These are phyloP conservation scores for Chlamydomonas incerta DNA, from an alignment of 139 green algal species.

Conservation along the genomic window DNA sequence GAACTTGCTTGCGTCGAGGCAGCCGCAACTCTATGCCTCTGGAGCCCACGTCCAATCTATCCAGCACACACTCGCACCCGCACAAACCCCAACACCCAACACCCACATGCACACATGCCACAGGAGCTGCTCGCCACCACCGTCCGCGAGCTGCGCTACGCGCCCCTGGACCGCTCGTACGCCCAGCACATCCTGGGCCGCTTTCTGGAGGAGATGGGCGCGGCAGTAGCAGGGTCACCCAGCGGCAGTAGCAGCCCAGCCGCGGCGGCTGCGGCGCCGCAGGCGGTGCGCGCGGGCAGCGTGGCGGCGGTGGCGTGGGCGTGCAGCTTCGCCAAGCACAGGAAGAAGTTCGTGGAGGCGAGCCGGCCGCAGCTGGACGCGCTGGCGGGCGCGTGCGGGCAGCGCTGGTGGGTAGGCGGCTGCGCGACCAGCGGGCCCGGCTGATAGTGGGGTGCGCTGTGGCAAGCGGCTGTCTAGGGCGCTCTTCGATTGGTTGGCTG, in stretches of 20 bases:
- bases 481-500: no score
- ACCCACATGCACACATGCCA: no score
- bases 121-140: constrained; percentile 26
- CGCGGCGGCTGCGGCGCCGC: not conserved
- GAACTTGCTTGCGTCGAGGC: no score
- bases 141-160: constrained; percentile 38
- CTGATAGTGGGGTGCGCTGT: not conserved
- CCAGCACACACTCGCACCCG: no score
- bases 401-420: not conserved
- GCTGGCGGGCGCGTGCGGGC: not conserved
- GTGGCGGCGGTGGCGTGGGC: constrained; percentile 36
- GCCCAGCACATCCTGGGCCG: constrained; percentile 3
- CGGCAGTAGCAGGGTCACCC: not conserved
- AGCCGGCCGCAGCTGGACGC: not conserved
- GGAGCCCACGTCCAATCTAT: no score
- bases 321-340: constrained; percentile 24
- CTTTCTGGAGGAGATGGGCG: constrained; percentile 25
- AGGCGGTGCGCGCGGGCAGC: not conserved
- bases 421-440: no score
- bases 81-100: no score
- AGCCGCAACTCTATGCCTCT: no score
- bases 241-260: not conserved
- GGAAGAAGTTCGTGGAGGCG: constrained; percentile 37
- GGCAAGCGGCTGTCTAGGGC: no score
- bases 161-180: constrained; percentile 25